These are phyloP conservation scores for Ogataea methanolica DNA, from an alignment of 805 yeast genomes.

Conservation along the genomic window DNA sequence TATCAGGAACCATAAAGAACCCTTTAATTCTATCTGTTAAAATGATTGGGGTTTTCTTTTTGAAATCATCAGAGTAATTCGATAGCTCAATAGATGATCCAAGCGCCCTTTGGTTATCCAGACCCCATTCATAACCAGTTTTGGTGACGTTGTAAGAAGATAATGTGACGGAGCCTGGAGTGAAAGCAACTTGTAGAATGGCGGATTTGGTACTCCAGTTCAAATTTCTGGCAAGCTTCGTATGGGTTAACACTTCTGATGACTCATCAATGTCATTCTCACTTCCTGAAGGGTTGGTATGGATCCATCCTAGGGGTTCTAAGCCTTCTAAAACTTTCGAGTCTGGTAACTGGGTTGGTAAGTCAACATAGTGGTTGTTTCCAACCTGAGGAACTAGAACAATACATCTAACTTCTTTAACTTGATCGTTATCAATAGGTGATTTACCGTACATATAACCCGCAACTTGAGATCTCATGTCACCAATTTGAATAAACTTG, in stretches of 20 bases:
- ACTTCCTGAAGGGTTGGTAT: slow-evolving; percentile 70
- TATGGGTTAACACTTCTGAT: slow-evolving; percentile 61
- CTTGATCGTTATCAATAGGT: slow-evolving; percentile 62
- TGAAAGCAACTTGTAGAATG: slow-evolving; percentile 63
- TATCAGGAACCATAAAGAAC: slow-evolving; percentile 79
- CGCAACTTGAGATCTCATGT: slow-evolving; percentile 75
- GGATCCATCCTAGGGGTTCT: slow-evolving; percentile 92
- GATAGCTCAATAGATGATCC: slow-evolving; percentile 60
- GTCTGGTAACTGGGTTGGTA: slow-evolving; percentile 45
- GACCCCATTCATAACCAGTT: slow-evolving; percentile 80
- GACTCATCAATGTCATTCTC: slow-evolving; percentile 53
- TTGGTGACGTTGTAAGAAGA: slow-evolving; percentile 57
- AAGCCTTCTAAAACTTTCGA: slow-evolving; percentile 45
- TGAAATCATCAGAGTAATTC: slow-evolving; percentile 62
- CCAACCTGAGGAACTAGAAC: slow-evolving; percentile 90
- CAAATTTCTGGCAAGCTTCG: slow-evolving; percentile 34
- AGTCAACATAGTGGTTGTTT: slow-evolving; percentile 55
- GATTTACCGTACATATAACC: slow-evolving; percentile 79
- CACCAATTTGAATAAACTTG: slow-evolving; percentile 76
- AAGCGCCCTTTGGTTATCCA: slow-evolving; percentile 48
- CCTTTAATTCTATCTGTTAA: slow-evolving; percentile 76
- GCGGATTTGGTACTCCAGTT: slow-evolving; percentile 42
- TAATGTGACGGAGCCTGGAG: slow-evolving; percentile 81
- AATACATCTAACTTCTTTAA: slow-evolving; percentile 73
- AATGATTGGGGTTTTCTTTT: slow-evolving; percentile 60